Evolutionary conservation across 2,329 filamentous ascomycete genomes (phyloP), one percentile per base, ranked within the genome.

Genomic region (Colletotrichum sansevieriae): DNA sequence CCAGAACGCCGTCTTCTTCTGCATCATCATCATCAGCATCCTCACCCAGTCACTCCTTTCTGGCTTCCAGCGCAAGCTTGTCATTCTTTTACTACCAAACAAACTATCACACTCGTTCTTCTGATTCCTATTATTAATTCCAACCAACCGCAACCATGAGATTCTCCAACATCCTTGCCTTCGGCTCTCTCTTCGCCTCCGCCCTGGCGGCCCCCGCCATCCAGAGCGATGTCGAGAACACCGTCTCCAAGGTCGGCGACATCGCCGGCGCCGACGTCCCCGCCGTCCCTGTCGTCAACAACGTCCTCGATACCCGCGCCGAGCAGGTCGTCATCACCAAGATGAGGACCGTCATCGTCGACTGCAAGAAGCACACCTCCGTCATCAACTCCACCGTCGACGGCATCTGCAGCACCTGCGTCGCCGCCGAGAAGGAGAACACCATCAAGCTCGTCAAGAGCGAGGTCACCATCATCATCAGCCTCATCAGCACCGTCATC

Each of bases 11-110:
- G 43, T 62, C 39, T n/a, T 63, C 20, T 35, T 43, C 51, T 39
- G 8, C 29, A 8, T 2, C 12, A 13, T 39, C 65, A 51, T 54
- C 65, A 33, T 49, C 65, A 60, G 12, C 65, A 65, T 49, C 25
- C 61, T 68, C 65, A 66, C 63, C 41, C 47, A 68, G 61, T 68
- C 65, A 59, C 35, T 68, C 65, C 35, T 68, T 65, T 39, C 47
- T 49, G 35, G 13, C 33, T 29, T 59, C 57, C 55, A 46, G 54
- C 46, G 37, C 35, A 47, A 44, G 12, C 43, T 41, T 25, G 35
- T 47, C 65, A 58, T 41, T 65, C 61, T 18, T 59, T 59, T 65
- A 43, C 49, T 33, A 52, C 15, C 65, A 59, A 68, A 44, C 52
- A 64, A 44, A 20, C 29, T 8, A 43, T n/a, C 46, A 59, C 65